A percentile compares a stretch with the other conserved stretches of the same genome.
phyloP scores from a whole-genome alignment of 345 rosid genomes.

The Dimocarpus longan region DNA sequence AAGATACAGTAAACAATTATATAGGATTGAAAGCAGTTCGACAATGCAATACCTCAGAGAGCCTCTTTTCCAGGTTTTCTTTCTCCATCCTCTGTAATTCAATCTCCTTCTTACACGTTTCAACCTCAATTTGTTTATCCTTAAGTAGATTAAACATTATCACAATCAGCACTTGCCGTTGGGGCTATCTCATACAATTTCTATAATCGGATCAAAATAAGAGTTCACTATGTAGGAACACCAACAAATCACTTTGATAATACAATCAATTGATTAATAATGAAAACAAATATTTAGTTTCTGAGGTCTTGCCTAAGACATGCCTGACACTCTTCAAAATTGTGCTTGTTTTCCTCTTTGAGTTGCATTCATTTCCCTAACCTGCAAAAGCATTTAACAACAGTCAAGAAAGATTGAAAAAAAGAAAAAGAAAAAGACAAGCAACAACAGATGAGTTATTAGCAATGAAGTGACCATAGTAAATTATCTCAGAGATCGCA shows the following conservation, averaged over 20 bases:
- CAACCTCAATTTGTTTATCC: slow-evolving; percentile 71
- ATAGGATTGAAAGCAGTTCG: too few relatives aligned
- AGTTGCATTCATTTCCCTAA: slow-evolving; percentile 91
- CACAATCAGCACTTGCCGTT: slow-evolving; percentile 45
- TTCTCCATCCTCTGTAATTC: slow-evolving; percentile 67
- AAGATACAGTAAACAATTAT: too few relatives aligned
- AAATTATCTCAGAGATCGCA: too few relatives aligned
- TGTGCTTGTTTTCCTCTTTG: slow-evolving; percentile 95
- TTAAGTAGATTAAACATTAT: slow-evolving; percentile 48
- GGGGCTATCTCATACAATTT: too few relatives aligned
- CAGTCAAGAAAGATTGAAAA: not conserved
- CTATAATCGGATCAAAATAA: too few relatives aligned
- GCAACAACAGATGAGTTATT: too few relatives aligned
- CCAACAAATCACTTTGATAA: too few relatives aligned
- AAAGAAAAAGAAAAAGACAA: too few relatives aligned
- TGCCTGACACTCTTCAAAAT: slow-evolving; percentile 95
- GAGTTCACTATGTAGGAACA: too few relatives aligned
- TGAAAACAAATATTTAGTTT: not conserved
- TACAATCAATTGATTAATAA: not conserved
- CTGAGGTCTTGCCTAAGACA: slow-evolving; percentile 8
- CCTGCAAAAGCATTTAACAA: slow-evolving; percentile 42
- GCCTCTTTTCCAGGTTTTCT: slow-evolving; percentile 60
- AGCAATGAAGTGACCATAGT: too few relatives aligned
- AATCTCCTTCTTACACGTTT: slow-evolving; percentile 64
- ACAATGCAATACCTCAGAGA: slow-evolving; percentile 43